Conservation (phyloP, 805 yeast species). For the Cyberlindnera bimundalis region DNA sequence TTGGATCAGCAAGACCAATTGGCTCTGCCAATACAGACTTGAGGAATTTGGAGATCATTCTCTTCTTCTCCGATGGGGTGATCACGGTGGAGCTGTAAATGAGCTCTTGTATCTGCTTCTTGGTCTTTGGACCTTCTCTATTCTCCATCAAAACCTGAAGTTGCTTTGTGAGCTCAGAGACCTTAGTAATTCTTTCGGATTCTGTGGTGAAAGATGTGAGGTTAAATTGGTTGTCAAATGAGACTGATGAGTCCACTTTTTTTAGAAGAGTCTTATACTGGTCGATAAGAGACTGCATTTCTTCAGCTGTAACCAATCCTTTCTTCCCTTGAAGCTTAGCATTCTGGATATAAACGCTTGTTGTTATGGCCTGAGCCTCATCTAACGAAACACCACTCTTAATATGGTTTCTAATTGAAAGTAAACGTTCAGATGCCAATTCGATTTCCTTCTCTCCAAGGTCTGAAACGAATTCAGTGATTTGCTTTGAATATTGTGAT, state of each 20-base stretch:
- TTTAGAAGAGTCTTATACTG: conserved; percentile 35
- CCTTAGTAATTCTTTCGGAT: conserved; percentile 30
- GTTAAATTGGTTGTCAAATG: conserved; percentile 44
- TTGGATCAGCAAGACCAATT: conserved; percentile 39
- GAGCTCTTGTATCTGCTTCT: conserved; percentile 39
- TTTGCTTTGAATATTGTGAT: conserved; percentile 30
- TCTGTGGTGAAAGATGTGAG: conserved; percentile 38
- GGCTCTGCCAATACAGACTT: conserved; percentile 55
- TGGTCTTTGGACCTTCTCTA: conserved; percentile 28
- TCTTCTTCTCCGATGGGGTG: conserved; percentile 34
- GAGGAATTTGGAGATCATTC: conserved; percentile 38
- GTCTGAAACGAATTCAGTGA: conserved; percentile 26
- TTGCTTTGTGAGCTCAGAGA: conserved; percentile 24
- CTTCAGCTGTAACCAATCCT: conserved; percentile 28
- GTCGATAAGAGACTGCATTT: conserved; percentile 26
- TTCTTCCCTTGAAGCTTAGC: conserved; percentile 27
- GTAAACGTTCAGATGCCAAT: conserved; percentile 50
- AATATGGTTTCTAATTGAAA: conserved; percentile 49
- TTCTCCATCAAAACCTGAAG: conserved; percentile 15
- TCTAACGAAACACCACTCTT: conserved; percentile 53
- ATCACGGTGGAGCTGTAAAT: conserved; percentile 35
- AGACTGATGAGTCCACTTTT: conserved; percentile 41
- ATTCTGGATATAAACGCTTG: conserved; percentile 46
- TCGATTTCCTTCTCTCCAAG: conserved; percentile 32
- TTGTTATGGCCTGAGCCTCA: conserved; percentile 60